Evolutionary conservation across 1,139 yeast genomes (phyloP).

Genomic region (Sugiyamaella japonica): DNA sequence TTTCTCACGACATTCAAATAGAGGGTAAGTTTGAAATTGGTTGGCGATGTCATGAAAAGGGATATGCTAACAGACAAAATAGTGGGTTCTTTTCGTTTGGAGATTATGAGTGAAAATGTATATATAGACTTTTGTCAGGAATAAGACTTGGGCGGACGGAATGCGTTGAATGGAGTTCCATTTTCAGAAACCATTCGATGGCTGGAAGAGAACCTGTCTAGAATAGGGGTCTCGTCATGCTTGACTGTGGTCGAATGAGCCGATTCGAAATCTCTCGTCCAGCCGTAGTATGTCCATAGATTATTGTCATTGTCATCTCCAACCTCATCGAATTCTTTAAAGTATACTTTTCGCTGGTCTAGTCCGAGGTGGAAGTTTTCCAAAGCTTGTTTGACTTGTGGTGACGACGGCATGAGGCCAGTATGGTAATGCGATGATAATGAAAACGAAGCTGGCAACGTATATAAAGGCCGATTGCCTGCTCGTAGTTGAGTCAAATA

Average conservation of each 20-base stretch:
- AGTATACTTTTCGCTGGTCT: not conserved
- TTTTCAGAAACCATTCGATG: slow-evolving; percentile 11
- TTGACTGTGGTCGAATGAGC: slow-evolving; percentile 9
- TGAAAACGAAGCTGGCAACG: slow-evolving; percentile 8
- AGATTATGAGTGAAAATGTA: slow-evolving; percentile 36
- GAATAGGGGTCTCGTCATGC: not conserved
- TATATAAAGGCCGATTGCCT: not conserved
- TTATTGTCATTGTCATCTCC: slow-evolving; percentile 1
- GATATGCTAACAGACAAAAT: slow-evolving; percentile 14
- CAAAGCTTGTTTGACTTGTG: slow-evolving; percentile 21
- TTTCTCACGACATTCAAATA: slow-evolving; percentile 81
- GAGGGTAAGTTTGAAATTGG: slow-evolving; percentile 40
- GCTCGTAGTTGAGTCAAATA: not conserved
- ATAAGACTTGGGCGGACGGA: slow-evolving; percentile 16
- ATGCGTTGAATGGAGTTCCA: slow-evolving; percentile 17
- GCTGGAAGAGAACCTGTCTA: not conserved
- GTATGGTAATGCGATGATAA: slow-evolving; percentile 4
- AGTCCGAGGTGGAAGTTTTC: slow-evolving; percentile 20
- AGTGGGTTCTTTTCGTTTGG: slow-evolving; percentile 44
- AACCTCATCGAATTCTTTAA: slow-evolving; percentile 18
- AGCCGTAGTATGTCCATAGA: slow-evolving; percentile 30
- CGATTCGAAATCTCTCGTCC: slow-evolving; percentile 27
- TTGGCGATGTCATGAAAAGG: no score
- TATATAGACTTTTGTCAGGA: slow-evolving; percentile 4
- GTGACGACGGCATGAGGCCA: slow-evolving; percentile 16